Evolutionary conservation across 2,329 filamentous ascomycete species (phyloP), one percentile per base, ranked within the genome.

Genomic region (Ophiostoma australiae): DNA sequence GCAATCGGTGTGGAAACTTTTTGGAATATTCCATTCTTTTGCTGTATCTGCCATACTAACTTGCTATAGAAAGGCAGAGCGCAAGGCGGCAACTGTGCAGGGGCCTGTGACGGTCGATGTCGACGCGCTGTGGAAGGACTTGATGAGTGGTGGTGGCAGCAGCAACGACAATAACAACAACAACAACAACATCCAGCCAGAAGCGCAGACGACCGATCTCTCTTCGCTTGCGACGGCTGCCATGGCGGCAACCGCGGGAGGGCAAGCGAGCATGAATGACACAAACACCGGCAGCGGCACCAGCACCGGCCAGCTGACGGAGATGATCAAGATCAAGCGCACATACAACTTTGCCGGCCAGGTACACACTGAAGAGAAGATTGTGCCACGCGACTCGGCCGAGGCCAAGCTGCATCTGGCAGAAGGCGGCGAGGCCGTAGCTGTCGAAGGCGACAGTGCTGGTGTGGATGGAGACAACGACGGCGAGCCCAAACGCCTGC

Each of bases 331-430:
- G 72, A 90, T 93, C 73, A 90, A 89, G 75, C 87, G 89, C 39
- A 89, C 87, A 17, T 92, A 91, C 80, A 90, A 90, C 75, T 93
- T 93, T 75, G 91, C 90, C 48, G 91, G 90, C 39, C 87, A 90
- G 76, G 84, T 90, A 15, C 88, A 91, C 75, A 90, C 85, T 0
- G 90, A 93, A 76, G 89, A 91, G 77, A 92, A 91, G 77, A 80
- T 89, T 13, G 88, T 93, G 1, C 81, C 87, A 3, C 84, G 86
- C 65, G 84, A 87, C 76, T 90, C 88, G 0, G 88, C 88, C 70
- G 89, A 91, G 77, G 89, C 88, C 63, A 87, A 85, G 73, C 82
- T 90, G 13, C 89, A 88, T 74, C 83, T 90, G 17, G 85, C 85
- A 1, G 85, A 85, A 0, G 80, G 84, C 70, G 81, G 80, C 39